Base-by-base conservation (phyloP, 1,284 basidiomycete genomes). In the Ceraceosorus guamensis region DNA sequence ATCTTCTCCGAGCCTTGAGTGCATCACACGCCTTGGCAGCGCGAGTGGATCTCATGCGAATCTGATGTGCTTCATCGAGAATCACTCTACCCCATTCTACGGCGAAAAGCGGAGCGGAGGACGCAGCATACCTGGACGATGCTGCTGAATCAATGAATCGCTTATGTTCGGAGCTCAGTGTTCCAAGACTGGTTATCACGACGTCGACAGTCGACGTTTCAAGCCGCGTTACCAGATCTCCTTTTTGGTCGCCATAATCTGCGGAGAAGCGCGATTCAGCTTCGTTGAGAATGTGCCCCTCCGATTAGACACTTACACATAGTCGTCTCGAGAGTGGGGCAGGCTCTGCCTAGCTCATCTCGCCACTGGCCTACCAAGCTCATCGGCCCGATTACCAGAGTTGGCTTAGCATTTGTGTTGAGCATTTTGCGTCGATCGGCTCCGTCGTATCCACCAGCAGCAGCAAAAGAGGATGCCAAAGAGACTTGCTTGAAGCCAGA, bases 371-470 rank as follows among this genome's bases (percentile, higher is more conserved):
- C 80, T 3, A 97, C 81, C 14, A 98, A 79, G 11, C 89, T 91
- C 18, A 95, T 90, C 0, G 93, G 93, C 14, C 90, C 91, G 16
- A 98, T 86, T 46, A 98, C 88, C 0, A 98, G 79, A 1, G 92
- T 97, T 0, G 89, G 71, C 32, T 53, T 60, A 18, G 61, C 63
- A 30, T 58, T 56, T 13, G 66, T 58, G 35, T 56, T 63, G 39
- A 59, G 63, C 45, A 64, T 37, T 1, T 61, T 60, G 46, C 54
- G 52, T 6, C 58, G 50, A 30, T 61, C 52, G 16, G 39, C 55
- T 30, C 48, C 48, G 18, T 61, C 57, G 6, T 39, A 24, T 30
- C 24, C 48, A 5, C n/a, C 4, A 24, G 58, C 56, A 2, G 66
- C 62, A 11, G 63, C 65, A 44, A 73, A 72, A 0, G 68, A 69